A percentile compares a stretch with the other conserved stretches of the same genome.
Evolutionary conservation across 305 asterid species (phyloP).

Genomic region (Fraxinus platypoda): DNA sequence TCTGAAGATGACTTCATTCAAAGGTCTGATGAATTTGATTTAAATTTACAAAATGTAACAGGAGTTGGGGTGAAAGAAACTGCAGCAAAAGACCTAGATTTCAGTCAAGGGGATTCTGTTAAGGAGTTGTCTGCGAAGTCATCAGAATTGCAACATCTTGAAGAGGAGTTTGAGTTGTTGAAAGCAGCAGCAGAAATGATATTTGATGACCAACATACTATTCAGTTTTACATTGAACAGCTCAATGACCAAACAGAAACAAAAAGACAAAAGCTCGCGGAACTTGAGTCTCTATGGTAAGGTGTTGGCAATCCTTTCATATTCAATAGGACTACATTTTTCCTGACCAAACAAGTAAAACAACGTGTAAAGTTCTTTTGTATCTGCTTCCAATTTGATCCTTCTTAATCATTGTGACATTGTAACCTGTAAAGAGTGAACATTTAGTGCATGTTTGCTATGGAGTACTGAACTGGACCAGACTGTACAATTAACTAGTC

Average conservation of each 20-base stretch:
- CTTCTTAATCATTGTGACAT: neutral
- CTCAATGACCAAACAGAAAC: constrained; percentile 49
- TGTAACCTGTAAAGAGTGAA: neutral
- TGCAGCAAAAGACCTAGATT: constrained; percentile 5
- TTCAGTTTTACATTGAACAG: constrained; percentile 44
- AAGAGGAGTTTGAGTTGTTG: constrained; percentile 43
- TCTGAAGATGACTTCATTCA: constrained; percentile 17
- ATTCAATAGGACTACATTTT: neutral
- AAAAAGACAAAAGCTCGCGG: constrained; percentile 41
- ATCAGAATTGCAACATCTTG: constrained; percentile 31
- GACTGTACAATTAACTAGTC: neutral
- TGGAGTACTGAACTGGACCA: neutral
- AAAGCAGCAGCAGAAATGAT: constrained; percentile 47
- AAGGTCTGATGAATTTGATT: constrained; percentile 21
- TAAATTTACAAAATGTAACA: constrained; percentile 17
- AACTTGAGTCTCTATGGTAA: constrained; percentile 55
- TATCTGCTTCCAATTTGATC: neutral
- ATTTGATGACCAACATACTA: constrained; percentile 33
- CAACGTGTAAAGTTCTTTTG: neutral
- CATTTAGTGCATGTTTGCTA: neutral
- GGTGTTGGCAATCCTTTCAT: constrained; percentile 15
- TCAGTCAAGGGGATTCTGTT: constrained; percentile 20
- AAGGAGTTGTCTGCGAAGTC: constrained; percentile 28
- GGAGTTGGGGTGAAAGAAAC: constrained; percentile 12
- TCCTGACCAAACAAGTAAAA: neutral